A percentile compares a stretch with the other conserved stretches of the same genome.
Evolutionary conservation across 768 basidiomycete genomes (phyloP).

Genomic region (Suillus bovinus): DNA sequence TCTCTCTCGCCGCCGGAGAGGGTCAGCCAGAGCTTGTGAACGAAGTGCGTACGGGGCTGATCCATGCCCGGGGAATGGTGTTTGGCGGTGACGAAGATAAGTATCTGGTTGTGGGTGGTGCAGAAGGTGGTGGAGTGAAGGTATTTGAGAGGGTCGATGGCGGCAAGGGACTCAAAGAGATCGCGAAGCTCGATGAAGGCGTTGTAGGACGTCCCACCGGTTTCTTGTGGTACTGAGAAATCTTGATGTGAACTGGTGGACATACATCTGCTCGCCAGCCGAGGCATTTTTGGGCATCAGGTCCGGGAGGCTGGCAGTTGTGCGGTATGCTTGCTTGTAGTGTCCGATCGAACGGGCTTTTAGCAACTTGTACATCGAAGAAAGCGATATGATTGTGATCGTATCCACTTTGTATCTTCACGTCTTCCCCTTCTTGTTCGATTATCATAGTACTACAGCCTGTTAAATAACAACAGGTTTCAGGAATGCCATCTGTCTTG

Average conservation of each 20-base stretch:
- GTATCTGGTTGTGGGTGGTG: conserved; percentile 69
- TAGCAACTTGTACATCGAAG: not conserved
- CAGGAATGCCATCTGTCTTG: too few relatives aligned
- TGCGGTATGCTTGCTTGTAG: not conserved
- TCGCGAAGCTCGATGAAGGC: conserved; percentile 43
- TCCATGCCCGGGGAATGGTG: conserved; percentile 67
- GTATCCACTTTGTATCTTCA: too few relatives aligned
- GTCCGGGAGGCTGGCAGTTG: not conserved
- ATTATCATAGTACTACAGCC: too few relatives aligned
- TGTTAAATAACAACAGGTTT: too few relatives aligned
- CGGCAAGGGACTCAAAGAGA: conserved; percentile 52
- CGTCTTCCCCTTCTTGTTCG: too few relatives aligned
- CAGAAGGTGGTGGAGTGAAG: conserved; percentile 63
- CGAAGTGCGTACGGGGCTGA: conserved; percentile 69
- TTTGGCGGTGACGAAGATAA: conserved; percentile 63
- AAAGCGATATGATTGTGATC: not conserved
- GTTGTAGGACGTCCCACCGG: conserved; percentile 37
- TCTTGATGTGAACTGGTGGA: not conserved
- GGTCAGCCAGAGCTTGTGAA: conserved; percentile 49
- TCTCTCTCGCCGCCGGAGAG: conserved; percentile 47
- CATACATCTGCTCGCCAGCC: too few relatives aligned
- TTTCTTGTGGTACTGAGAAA: conserved; percentile 39
- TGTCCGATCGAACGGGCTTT: not conserved
- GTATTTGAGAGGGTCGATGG: conserved; percentile 66
- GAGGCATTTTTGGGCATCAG: not conserved